These are phyloP conservation scores for Amphichorda felina DNA, from an alignment of 2,329 filamentous ascomycete species.

Conservation along the genomic window DNA sequence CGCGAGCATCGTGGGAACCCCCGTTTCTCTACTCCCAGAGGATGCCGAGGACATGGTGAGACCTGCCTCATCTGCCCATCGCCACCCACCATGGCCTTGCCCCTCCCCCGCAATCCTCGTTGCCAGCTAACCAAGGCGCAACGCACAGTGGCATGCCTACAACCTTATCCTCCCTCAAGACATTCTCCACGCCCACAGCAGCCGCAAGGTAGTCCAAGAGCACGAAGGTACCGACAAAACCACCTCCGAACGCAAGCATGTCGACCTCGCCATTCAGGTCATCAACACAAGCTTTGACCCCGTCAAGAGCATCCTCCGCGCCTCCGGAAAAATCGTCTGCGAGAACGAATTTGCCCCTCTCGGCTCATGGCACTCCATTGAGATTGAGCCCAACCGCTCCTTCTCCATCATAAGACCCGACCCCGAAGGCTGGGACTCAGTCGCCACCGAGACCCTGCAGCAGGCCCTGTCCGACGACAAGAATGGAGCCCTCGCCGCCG, in stretches of 20 bases:
- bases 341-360: slow-evolving; percentile 41
- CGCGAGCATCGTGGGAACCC: slow-evolving; percentile 25
- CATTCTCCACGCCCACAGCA: slow-evolving; percentile 39
- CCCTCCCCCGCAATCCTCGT: slow-evolving; percentile 4
- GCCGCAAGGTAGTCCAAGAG: slow-evolving; percentile 38
- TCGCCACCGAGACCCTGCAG: slow-evolving; percentile 65
- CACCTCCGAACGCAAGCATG: slow-evolving; percentile 36
- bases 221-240: slow-evolving; percentile 1
- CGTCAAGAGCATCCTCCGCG: slow-evolving; percentile 39
- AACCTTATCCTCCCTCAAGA: slow-evolving; percentile 45
- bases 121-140: background rate
- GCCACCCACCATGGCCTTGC: slow-evolving; percentile 1
- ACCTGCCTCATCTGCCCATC: background rate
- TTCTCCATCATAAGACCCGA: slow-evolving; percentile 85
- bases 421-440: slow-evolving; percentile 74
- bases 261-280: slow-evolving; percentile 44
- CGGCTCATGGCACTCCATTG: slow-evolving; percentile 50
- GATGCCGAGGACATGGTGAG: slow-evolving; percentile 35
- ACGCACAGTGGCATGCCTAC: slow-evolving; percentile 43
- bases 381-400: slow-evolving; percentile 76
- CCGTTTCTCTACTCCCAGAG: slow-evolving; percentile 28
- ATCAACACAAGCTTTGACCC: slow-evolving; percentile 48
- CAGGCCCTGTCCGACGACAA: slow-evolving; percentile 71
- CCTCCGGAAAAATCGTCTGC: slow-evolving; percentile 39
- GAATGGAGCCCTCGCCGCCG: slow-evolving; percentile 73